Conservation (phyloP, 495 filamentous ascomycete genomes). For the Aspergillus nanangensis region DNA sequence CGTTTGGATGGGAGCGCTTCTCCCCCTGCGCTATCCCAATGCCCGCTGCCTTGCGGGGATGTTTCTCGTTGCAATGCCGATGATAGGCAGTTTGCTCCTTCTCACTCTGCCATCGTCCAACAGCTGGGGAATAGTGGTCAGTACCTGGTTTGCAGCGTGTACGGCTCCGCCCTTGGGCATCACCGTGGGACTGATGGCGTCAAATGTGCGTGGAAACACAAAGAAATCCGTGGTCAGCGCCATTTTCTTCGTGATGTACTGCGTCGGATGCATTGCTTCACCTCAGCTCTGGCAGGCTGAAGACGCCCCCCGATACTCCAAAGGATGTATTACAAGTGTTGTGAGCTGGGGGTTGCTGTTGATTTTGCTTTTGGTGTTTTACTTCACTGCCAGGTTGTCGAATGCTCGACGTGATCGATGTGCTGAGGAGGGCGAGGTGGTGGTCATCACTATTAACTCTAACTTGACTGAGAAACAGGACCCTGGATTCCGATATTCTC, state of each 20-base stretch:
- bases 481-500: constrained; percentile 9
- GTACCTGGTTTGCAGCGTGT: constrained; percentile 7
- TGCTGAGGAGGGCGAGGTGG: constrained; percentile 1
- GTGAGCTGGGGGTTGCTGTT: constrained; percentile 27
- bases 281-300: constrained; percentile 52
- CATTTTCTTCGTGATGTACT: constrained; percentile 47
- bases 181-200: constrained; percentile 43
- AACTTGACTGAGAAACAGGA: constrained; percentile 32
- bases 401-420: neutral
- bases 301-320: constrained; percentile 46
- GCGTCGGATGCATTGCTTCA: constrained; percentile 55
- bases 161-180: constrained; percentile 22
- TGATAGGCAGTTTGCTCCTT: neutral
- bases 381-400: constrained; percentile 14
- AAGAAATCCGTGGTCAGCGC: constrained; percentile 43
- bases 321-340: constrained; percentile 37
- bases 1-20: neutral
- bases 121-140: constrained; percentile 20
- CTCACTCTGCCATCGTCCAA: constrained; percentile 7
- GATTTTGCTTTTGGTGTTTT: constrained; percentile 21
- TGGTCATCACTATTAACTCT: constrained; percentile 28
- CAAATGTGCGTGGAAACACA: constrained; percentile 30
- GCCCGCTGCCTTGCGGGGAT: neutral
- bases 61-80: neutral
- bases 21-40: neutral